Conservation (phyloP, 2,329 filamentous ascomycete species). For the Sporothrix phasma region DNA sequence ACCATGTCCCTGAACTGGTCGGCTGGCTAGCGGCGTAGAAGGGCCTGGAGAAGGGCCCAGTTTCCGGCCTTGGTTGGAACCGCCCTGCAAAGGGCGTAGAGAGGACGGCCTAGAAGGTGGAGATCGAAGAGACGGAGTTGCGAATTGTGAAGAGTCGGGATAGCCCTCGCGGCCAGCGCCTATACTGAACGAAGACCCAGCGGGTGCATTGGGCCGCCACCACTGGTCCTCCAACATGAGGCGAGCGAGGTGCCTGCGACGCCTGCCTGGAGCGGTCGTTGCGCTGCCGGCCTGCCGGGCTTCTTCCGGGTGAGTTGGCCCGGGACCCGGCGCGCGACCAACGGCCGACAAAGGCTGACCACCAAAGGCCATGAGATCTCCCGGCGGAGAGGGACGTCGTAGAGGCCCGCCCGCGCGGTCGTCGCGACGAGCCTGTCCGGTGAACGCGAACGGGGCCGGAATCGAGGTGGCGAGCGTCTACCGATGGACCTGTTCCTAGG, state of each 20-base stretch:
- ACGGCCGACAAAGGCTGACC: slow-evolving; percentile 37
- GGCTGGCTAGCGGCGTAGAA: slow-evolving; percentile 25
- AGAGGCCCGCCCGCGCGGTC: slow-evolving; percentile 22
- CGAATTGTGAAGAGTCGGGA: not conserved
- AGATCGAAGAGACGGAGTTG: slow-evolving; percentile 24
- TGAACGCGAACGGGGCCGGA: slow-evolving; percentile 44
- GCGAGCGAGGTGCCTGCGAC: slow-evolving; percentile 33
- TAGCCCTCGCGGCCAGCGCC: slow-evolving; percentile 3
- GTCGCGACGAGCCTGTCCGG: slow-evolving; percentile 30
- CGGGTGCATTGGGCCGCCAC: not conserved
- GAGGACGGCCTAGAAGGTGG: slow-evolving; percentile 48
- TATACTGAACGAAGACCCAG: not conserved
- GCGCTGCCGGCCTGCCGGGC: slow-evolving; percentile 31
- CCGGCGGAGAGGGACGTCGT: slow-evolving; percentile 38
- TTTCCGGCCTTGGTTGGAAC: slow-evolving; percentile 31
- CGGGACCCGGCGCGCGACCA: slow-evolving; percentile 42
- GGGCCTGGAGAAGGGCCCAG: slow-evolving; percentile 27
- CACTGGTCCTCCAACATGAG: slow-evolving; percentile 14
- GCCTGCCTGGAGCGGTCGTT: slow-evolving; percentile 39
- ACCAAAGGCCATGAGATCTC: slow-evolving; percentile 22
- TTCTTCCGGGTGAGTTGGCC: slow-evolving; percentile 43
- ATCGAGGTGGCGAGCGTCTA: slow-evolving; percentile 34
- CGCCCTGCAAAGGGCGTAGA: slow-evolving; percentile 41
- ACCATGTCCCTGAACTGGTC: slow-evolving; percentile 23
- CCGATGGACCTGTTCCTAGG: slow-evolving; percentile 28